Base-by-base conservation (phyloP, 768 basidiomycete species). In the Leccinellum rugosiceps region DNA sequence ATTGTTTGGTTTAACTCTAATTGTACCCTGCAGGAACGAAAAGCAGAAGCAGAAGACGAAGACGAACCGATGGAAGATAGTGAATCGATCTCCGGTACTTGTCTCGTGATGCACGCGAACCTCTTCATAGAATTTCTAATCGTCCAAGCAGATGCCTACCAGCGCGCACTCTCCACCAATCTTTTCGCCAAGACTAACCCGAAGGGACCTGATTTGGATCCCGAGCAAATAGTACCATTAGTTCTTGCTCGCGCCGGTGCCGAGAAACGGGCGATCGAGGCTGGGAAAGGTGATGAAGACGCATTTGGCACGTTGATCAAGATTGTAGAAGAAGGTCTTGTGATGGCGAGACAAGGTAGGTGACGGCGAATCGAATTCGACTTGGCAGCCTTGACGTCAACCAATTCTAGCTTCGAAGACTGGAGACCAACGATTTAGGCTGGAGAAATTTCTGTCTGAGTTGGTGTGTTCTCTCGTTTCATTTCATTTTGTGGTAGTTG, bases 381-480 rank as follows among this genome's bases (percentile, higher is more conserved):
- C 34, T 43, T 2, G 50, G 35, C 10, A 34, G 1, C 30, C 23
- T 58, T 58, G 15, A 60, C 11, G 25, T 10, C 31, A 44, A 30
- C 54, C 19, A 7, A 52, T 51, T 53, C 45, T 60, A 90, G 88
- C 81, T 30, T 82, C 83, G 0, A 79, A 81, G 58, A 68, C 75
- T 3, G 92, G 93, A 3, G 96, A 98, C 71, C 76, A 86, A 3
- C 82, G 84, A 45, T 75, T 92, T 50, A 83, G 89, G 48, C 74
- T 98, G 30, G 95, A 99, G 69, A 94, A 89, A 63, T 92, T 86
- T 68, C 77, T 95, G 17, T 80, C 87, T 41, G 80, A 83, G 47
- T 75, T 91, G 50, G 95, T 96, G 66, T 60, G 90, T 79, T 6
- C 14, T 48, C 31, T 32, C 28, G n/a, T 26, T 28, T 10, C 19